Percentiles rank a stretch among this genome's conserved stretches.
Conservation (phyloP, 371 early-diverging fungal genomes). For the Syncephalis fuscata region DNA sequence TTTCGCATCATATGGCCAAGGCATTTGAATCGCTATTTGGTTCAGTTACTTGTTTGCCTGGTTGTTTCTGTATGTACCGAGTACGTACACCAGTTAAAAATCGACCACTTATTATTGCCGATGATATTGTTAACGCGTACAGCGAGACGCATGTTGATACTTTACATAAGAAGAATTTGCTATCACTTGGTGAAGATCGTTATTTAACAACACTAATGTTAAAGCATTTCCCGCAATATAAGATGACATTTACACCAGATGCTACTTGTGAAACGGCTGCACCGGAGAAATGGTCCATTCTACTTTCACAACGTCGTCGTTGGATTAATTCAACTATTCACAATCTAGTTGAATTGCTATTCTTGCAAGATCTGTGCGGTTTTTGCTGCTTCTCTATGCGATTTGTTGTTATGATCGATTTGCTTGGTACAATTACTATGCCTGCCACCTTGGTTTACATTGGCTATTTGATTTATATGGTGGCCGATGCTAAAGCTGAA, state of each 20-base stretch:
- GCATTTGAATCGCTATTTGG: constrained; percentile 99
- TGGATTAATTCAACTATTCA: constrained; percentile 98
- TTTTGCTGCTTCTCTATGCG: constrained; percentile 99
- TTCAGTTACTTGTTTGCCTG: constrained; percentile 90
- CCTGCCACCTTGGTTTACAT: constrained; percentile 85
- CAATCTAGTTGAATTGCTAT: constrained; percentile 83
- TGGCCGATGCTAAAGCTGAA: constrained; percentile 22
- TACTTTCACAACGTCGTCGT: constrained; percentile 91
- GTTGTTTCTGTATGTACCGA: constrained; percentile 94
- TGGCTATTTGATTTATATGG: constrained; percentile 48
- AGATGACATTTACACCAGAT: constrained; percentile 87
- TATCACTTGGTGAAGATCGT: constrained; percentile 72
- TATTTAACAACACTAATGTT: constrained; percentile 96
- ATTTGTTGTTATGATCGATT: constrained; percentile 86
- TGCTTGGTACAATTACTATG: constrained; percentile 81
- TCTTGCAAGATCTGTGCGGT: constrained; percentile 83
- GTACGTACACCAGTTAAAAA: constrained; percentile 62
- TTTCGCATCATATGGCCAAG: constrained; percentile 95
- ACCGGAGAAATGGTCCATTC: constrained; percentile 85
- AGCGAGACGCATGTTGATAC: constrained; percentile 89
- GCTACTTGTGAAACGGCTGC: constrained; percentile 94
- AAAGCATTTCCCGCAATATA: constrained; percentile 93
- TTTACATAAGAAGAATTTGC: constrained; percentile 89
- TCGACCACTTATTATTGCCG: constrained; percentile 75
- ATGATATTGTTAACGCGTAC: constrained; percentile 85